These are phyloP conservation scores for Lentinus tigrinus DNA, from an alignment of 768 basidiomycete species.

Conservation along the genomic window DNA sequence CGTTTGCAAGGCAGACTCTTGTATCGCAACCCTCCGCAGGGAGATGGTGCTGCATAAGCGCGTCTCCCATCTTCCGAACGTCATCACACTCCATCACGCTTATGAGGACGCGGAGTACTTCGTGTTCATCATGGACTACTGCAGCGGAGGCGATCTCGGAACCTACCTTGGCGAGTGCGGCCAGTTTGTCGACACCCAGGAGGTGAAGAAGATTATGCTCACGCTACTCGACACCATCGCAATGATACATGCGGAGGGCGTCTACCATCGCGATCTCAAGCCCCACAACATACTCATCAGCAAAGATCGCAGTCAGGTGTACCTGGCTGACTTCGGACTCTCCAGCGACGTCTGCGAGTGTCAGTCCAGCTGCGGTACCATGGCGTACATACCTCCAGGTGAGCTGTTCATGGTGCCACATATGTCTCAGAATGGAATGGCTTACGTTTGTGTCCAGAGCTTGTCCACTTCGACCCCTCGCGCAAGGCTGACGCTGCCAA, in stretches of 20 bases:
- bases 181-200: slow-evolving; percentile 39
- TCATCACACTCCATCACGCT: slow-evolving; percentile 23
- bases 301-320: slow-evolving; percentile 37
- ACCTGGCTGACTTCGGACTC: slow-evolving; percentile 54
- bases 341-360: slow-evolving; percentile 16
- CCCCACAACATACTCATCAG: slow-evolving; percentile 50
- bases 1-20: slow-evolving; percentile 10
- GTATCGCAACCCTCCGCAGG: slow-evolving; percentile 29
- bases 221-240: slow-evolving; percentile 52
- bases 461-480: background rate
- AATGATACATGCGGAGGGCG: slow-evolving; percentile 44
- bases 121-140: slow-evolving; percentile 32
- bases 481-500: slow-evolving; percentile 65
- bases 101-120: slow-evolving; percentile 19
- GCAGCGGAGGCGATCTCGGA: slow-evolving; percentile 43
- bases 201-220: slow-evolving; percentile 45
- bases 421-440: background rate
- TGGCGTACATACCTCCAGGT: slow-evolving; percentile 32
- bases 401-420: slow-evolving; percentile 12
- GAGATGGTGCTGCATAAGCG: slow-evolving; percentile 22
- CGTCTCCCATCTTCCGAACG: slow-evolving; percentile 17
- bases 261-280: slow-evolving; percentile 57
- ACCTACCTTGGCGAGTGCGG: slow-evolving; percentile 36
- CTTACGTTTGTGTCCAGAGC: slow-evolving; percentile 22
- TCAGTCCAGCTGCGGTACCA: slow-evolving; percentile 24